These are phyloP conservation scores for Ceratobasidium sp. DNA, from an alignment of 1,284 basidiomycete genomes.

Conservation along the genomic window DNA sequence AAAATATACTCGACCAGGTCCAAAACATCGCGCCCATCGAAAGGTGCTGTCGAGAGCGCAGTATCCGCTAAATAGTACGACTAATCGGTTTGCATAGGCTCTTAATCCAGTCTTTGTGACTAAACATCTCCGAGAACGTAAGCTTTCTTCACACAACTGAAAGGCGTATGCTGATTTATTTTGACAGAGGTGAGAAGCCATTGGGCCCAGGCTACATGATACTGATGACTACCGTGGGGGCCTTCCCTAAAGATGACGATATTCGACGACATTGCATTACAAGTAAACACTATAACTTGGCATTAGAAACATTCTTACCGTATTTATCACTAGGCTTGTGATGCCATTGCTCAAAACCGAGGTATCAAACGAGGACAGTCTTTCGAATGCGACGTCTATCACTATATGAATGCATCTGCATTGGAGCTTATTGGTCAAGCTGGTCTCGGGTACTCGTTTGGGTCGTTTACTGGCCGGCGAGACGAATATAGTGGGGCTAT, in stretches of 20 bases:
- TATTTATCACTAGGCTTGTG: neutral
- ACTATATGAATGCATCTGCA: conserved; percentile 21
- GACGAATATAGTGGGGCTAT: neutral
- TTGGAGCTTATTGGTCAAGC: conserved; percentile 28
- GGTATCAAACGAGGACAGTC: neutral
- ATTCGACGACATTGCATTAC: conserved; percentile 63
- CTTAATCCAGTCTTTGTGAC: conserved; percentile 66
- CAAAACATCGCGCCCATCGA: conserved; percentile 13
- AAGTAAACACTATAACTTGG: conserved; percentile 53
- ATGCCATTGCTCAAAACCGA: neutral
- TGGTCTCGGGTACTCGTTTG: conserved; percentile 13
- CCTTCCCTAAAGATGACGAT: conserved; percentile 58
- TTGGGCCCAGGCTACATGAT: neutral
- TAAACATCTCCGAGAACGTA: conserved; percentile 60
- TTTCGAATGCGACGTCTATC: conserved; percentile 11
- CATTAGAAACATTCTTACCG: neutral
- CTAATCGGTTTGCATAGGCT: conserved; percentile 58
- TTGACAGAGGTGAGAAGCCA: neutral
- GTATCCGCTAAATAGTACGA: conserved; percentile 50
- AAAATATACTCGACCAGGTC: neutral
- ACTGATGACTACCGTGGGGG: neutral
- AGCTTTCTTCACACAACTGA: neutral
- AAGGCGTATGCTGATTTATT: neutral
- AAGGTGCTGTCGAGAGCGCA: neutral
- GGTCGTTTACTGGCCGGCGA: neutral